A percentile compares a stretch with the other conserved stretches of the same genome.
Conservation (phyloP, 345 rosid species). For the Abelmoschus esculentus region DNA sequence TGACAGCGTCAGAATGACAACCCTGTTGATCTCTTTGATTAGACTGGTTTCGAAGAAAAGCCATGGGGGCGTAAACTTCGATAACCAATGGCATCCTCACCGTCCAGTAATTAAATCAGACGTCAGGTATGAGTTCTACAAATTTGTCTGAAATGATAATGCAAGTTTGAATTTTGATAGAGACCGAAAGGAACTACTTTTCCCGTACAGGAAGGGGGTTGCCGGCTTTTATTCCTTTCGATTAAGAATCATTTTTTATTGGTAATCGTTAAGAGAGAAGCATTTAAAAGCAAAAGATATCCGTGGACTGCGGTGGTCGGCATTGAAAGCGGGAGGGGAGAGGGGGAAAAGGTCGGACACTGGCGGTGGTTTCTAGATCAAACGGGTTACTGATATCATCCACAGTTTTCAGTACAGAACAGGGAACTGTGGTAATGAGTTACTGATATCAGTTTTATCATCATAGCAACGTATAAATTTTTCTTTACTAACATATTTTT, state of each 20-base stretch:
- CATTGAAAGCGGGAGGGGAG: conserved; percentile 13
- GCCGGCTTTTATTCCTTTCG: neutral
- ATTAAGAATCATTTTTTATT: neutral
- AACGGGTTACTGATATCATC: conserved; percentile 26
- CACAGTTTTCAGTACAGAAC: conserved; percentile 7
- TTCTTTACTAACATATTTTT: too few species aligned
- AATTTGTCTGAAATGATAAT: neutral
- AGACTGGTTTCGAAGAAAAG: conserved; percentile 10
- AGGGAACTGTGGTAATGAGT: neutral
- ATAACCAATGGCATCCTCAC: neutral
- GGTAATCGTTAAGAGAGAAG: conserved; percentile 21
- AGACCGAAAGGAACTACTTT: neutral
- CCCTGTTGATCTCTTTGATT: conserved; percentile 18
- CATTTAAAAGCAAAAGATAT: conserved; percentile 30
- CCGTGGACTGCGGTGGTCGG: conserved; percentile 14
- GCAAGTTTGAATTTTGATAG: neutral
- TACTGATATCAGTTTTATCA: neutral
- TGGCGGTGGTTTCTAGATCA: neutral
- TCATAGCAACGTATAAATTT: too few species aligned
- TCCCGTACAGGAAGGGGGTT: neutral
- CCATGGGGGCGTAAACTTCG: neutral
- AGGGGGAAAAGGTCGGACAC: neutral
- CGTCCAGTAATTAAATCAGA: conserved; percentile 12
- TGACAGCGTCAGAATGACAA: conserved; percentile 16
- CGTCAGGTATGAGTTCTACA: neutral